These are phyloP conservation scores for Monosporascus sp. DNA, from an alignment of 2,329 filamentous ascomycete genomes.

Conservation along the genomic window DNA sequence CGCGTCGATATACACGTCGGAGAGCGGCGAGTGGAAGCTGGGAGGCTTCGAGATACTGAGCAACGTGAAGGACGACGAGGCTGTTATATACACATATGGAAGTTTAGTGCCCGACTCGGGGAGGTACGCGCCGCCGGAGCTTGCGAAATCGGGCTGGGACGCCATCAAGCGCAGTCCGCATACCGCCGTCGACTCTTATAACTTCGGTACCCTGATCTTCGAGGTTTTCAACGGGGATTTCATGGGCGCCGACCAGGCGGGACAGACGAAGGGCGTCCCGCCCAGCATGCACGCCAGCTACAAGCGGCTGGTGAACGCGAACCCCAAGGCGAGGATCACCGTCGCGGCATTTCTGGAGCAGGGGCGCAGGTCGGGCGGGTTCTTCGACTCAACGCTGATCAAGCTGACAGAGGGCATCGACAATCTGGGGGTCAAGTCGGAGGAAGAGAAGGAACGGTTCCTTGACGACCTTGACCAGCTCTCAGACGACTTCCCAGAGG, in stretches of 20 bases:
- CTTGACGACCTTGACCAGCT: conserved; percentile 81
- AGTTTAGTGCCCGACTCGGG: conserved; percentile 80
- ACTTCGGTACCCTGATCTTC: conserved; percentile 76
- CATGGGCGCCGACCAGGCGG: conserved; percentile 68
- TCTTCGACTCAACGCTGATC: conserved; percentile 91
- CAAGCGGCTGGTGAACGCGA: conserved; percentile 80
- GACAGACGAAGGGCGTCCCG: conserved; percentile 81
- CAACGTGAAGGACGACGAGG: conserved; percentile 93
- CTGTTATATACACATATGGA: conserved; percentile 88
- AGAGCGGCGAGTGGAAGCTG: conserved; percentile 97
- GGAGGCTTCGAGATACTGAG: conserved; percentile 91
- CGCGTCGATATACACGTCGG: conserved; percentile 84
- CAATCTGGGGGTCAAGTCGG: conserved; percentile 81
- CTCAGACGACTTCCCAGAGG: conserved; percentile 91
- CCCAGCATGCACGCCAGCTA: conserved; percentile 87
- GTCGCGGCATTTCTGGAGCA: conserved; percentile 86
- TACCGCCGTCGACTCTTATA: conserved; percentile 80
- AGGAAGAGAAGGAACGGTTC: conserved; percentile 78
- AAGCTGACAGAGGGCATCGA: conserved; percentile 90
- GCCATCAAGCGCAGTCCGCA: conserved; percentile 77
- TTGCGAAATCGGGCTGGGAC: conserved; percentile 86
- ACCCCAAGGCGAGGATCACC: conserved; percentile 82
- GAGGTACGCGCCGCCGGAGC: conserved; percentile 81
- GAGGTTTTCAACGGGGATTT: conserved; percentile 91
- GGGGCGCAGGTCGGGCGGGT: conserved; percentile 72